Conservation (phyloP, 169 alveolate species). For the Plasmodium billcollinsi region DNA sequence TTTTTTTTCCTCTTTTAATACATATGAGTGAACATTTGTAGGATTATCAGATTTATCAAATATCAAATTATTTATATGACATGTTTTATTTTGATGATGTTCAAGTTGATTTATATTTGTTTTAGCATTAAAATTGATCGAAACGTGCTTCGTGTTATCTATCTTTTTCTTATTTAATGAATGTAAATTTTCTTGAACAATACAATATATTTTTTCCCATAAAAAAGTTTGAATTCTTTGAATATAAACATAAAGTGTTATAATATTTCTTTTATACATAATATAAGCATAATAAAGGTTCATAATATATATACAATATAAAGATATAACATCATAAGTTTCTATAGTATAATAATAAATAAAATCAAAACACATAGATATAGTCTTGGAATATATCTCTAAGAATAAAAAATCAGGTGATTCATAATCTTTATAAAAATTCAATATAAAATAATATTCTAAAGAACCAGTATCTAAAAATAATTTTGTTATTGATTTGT, state of each 20-base stretch:
- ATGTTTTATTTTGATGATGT: neutral
- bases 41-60: neutral
- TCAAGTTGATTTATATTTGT: neutral
- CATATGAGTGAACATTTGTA: neutral
- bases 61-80: too few relatives aligned
- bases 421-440: conserved; percentile 76
- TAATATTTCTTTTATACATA: conserved; percentile 13
- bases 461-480: conserved; percentile 82
- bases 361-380: conserved; percentile 41
- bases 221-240: conserved; percentile 23
- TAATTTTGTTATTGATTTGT: conserved; percentile 81
- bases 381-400: conserved; percentile 49
- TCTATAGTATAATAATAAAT: conserved; percentile 17
- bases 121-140: neutral
- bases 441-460: conserved; percentile 77
- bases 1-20: too few relatives aligned
- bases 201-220: conserved; percentile 35
- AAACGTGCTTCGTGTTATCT: neutral
- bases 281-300: conserved; percentile 17
- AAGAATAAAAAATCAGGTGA: conserved; percentile 43
- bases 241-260: conserved; percentile 22
- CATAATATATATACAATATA: conserved; percentile 43
- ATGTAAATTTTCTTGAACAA: conserved; percentile 22
- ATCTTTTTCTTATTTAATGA: neutral
- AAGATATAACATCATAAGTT: conserved; percentile 45